Evolutionary conservation across 257 asterid genomes (phyloP).

Genomic region (Nicotiana tomentosiformis): DNA sequence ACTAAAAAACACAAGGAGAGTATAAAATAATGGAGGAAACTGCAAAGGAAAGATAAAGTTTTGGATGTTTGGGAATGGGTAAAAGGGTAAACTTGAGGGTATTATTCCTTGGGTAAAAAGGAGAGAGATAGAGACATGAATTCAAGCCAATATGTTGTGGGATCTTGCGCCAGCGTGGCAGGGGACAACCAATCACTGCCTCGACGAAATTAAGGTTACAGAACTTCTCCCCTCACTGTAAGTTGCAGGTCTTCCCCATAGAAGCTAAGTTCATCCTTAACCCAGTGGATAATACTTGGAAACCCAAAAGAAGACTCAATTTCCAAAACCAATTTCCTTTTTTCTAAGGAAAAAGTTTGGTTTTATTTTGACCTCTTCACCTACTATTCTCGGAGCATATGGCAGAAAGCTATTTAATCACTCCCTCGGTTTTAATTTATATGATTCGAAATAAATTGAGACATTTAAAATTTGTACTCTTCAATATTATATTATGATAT

Average conservation of each 20-base stretch:
- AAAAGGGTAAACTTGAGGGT: constrained; percentile 27
- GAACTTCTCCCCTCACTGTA: constrained; percentile 23
- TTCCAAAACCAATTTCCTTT: background rate
- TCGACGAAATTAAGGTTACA: constrained; percentile 85
- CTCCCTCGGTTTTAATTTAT: no score
- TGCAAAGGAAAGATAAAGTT: constrained; percentile 15
- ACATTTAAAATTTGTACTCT: no score
- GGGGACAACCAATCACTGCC: constrained; percentile 54
- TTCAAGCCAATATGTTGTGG: constrained; percentile 65
- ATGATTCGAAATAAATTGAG: no score
- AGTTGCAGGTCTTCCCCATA: constrained; percentile 6
- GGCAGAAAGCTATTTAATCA: background rate
- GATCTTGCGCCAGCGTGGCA: constrained; percentile 74
- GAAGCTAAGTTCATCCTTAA: background rate
- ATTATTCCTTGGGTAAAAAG: constrained; percentile 31
- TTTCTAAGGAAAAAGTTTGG: background rate
- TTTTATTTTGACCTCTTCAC: background rate
- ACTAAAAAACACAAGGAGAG: constrained; percentile 6
- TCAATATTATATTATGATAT: no score
- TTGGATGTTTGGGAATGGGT: constrained; percentile 1
- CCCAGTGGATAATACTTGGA: background rate
- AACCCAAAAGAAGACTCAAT: background rate
- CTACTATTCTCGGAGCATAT: background rate
- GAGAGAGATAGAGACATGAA: constrained; percentile 8
- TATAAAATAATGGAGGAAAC: background rate